A percentile compares a stretch with the other conserved stretches of the same genome.
Conservation (phyloP, 306 rosid species). For the Vigna angularis region DNA sequence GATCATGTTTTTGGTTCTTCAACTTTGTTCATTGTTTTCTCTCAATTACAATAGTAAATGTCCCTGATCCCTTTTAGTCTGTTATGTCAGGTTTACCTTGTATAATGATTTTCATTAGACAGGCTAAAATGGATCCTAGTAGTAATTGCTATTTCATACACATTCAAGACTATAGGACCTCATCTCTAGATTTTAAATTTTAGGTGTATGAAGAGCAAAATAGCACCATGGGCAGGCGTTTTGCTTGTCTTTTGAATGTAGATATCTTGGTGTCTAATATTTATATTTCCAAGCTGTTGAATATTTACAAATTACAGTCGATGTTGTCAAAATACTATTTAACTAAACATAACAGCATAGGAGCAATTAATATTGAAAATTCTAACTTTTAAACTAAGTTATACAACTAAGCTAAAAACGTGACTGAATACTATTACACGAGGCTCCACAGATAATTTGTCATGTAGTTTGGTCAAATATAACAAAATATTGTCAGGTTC, state of each 20-base stretch:
- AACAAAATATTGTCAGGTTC: slow-evolving; percentile 16
- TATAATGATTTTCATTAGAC: background rate
- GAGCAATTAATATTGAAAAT: slow-evolving; percentile 1
- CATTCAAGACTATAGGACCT: slow-evolving; percentile 22
- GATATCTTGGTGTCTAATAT: slow-evolving; percentile 27
- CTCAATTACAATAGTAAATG: slow-evolving; percentile 19
- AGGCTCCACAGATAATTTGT: background rate
- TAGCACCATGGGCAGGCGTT: slow-evolving; percentile 4
- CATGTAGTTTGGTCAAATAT: slow-evolving; percentile 10
- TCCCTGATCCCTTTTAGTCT: slow-evolving; percentile 5
- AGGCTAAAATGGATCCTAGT: slow-evolving; percentile 18
- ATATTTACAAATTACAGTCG: slow-evolving; percentile 5
- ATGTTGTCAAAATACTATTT: background rate
- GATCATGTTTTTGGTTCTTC: background rate
- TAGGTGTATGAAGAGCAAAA: background rate
- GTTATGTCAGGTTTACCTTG: background rate
- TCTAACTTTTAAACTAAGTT: slow-evolving; percentile 11
- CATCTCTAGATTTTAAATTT: background rate
- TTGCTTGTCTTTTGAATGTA: slow-evolving; percentile 22
- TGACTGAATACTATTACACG: background rate
- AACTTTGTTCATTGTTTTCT: slow-evolving; percentile 1
- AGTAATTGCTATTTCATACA: slow-evolving; percentile 11
- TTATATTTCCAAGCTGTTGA: slow-evolving; percentile 20
- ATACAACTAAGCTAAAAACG: background rate
- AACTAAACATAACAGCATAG: background rate